Conservation (phyloP, 352 stramenopile species). For the Peronospora belbahrii region DNA sequence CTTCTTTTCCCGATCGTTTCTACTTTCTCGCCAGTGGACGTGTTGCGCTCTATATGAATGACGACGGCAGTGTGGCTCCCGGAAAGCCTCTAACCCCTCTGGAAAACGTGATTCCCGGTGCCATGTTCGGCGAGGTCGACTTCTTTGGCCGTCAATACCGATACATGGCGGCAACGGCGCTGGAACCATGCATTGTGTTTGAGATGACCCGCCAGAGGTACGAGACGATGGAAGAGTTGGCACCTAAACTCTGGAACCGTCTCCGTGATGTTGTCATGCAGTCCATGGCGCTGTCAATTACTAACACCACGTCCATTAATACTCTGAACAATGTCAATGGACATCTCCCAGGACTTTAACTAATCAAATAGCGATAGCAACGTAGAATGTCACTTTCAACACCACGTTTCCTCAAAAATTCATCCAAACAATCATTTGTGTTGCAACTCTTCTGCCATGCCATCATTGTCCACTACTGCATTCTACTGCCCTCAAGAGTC, state of each 20-base stretch:
- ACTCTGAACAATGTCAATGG: conserved; percentile 38
- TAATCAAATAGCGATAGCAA: conserved; percentile 4
- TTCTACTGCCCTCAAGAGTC: conserved; percentile 1
- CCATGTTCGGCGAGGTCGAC: conserved; percentile 84
- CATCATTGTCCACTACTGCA: neutral
- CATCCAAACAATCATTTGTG: neutral
- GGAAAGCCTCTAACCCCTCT: conserved; percentile 46
- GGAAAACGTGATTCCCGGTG: conserved; percentile 63
- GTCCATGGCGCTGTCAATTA: conserved; percentile 73
- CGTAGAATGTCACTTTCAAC: neutral
- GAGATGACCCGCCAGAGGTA: conserved; percentile 61
- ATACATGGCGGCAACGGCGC: conserved; percentile 47
- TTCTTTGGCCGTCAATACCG: conserved; percentile 73
- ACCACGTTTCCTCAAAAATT: neutral
- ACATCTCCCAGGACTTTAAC: conserved; percentile 11
- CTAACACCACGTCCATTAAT: conserved; percentile 64
- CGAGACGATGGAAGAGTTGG: conserved; percentile 49
- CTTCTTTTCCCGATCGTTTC: conserved; percentile 50
- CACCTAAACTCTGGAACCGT: conserved; percentile 59
- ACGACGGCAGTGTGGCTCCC: conserved; percentile 43
- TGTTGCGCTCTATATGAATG: conserved; percentile 72
- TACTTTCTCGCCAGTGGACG: conserved; percentile 71
- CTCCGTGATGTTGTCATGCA: conserved; percentile 77
- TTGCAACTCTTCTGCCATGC: neutral
- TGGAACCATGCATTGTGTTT: conserved; percentile 56